Evolutionary conservation across 2,329 filamentous ascomycete species (phyloP).

Genomic region (Hypomyces perniciosus): DNA sequence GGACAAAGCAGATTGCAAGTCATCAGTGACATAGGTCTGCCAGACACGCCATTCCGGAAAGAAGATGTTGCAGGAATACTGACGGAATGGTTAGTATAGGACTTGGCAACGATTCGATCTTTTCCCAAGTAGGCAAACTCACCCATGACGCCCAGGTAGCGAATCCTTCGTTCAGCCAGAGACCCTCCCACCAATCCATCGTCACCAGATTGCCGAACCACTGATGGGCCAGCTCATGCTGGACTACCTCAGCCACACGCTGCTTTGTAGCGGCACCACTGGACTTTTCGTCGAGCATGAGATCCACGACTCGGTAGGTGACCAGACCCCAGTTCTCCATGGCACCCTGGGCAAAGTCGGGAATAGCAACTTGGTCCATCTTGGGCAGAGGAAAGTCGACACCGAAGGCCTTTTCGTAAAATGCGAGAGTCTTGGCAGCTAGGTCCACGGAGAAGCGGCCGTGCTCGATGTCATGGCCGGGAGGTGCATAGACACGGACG

Average conservation of each 20-base stretch:
- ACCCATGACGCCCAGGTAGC: conserved; percentile 45
- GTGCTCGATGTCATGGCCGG: conserved; percentile 83
- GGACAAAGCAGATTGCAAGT: conserved; percentile 77
- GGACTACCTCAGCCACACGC: conserved; percentile 88
- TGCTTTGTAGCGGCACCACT: conserved; percentile 87
- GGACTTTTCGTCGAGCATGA: conserved; percentile 86
- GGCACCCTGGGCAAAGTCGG: conserved; percentile 89
- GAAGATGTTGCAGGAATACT: conserved; percentile 84
- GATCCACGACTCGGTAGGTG: conserved; percentile 78
- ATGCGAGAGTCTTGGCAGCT: conserved; percentile 80
- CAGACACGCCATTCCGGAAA: conserved; percentile 99
- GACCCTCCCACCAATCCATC: conserved; percentile 97
- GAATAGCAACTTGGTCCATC: conserved; percentile 56
- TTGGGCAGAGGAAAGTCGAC: conserved; percentile 56
- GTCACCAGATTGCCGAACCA: conserved; percentile 98
- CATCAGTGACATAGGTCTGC: conserved; percentile 92
- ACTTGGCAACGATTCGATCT: background rate
- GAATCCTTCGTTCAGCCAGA: conserved; percentile 95
- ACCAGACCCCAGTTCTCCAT: conserved; percentile 99
- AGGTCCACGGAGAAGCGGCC: conserved; percentile 87
- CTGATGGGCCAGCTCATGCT: conserved; percentile 94
- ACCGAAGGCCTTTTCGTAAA: conserved; percentile 93
- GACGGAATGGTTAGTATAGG: conserved; percentile 4
- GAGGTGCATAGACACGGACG: conserved; percentile 88
- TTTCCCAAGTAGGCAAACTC: conserved; percentile 2